These are phyloP conservation scores for Curvularia spicifera DNA, from an alignment of 2,329 filamentous ascomycete genomes.

Conservation along the genomic window DNA sequence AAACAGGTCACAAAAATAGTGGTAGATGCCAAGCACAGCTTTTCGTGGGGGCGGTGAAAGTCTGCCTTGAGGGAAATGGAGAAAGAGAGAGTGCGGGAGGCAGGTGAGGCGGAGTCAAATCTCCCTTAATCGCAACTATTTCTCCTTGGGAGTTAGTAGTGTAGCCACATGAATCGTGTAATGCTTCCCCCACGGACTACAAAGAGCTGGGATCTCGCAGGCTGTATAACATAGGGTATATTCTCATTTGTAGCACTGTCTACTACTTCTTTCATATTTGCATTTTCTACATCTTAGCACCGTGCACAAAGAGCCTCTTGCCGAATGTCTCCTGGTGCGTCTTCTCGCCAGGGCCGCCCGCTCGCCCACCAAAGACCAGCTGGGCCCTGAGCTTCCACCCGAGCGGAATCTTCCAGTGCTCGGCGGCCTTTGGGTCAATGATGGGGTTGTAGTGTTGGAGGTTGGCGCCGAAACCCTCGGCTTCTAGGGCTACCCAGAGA, in stretches of 20 bases:
- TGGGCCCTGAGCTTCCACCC: constrained; percentile 82
- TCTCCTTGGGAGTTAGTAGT: neutral
- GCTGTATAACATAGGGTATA: neutral
- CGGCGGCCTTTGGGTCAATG: constrained; percentile 73
- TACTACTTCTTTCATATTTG: no score
- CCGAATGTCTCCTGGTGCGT: constrained; percentile 66
- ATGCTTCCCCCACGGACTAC: neutral
- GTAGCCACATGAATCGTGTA: neutral
- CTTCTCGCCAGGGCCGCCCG: constrained; percentile 67
- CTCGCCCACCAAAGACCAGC: constrained; percentile 77
- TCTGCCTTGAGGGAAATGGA: neutral
- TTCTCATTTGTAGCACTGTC: neutral
- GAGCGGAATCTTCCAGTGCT: constrained; percentile 71
- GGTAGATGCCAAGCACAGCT: neutral
- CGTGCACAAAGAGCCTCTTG: constrained; percentile 60
- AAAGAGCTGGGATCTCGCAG: neutral
- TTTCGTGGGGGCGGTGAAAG: neutral
- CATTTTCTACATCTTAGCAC: constrained; percentile 34
- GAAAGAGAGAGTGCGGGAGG: neutral
- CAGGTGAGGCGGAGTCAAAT: neutral
- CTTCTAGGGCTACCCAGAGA: constrained; percentile 81
- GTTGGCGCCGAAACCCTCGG: constrained; percentile 85
- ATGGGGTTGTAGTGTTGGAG: constrained; percentile 94
- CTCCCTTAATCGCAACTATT: neutral
- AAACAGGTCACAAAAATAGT: neutral